Conservation (phyloP, 2,329 filamentous ascomycete genomes). For the Elsinoe necatrix region DNA sequence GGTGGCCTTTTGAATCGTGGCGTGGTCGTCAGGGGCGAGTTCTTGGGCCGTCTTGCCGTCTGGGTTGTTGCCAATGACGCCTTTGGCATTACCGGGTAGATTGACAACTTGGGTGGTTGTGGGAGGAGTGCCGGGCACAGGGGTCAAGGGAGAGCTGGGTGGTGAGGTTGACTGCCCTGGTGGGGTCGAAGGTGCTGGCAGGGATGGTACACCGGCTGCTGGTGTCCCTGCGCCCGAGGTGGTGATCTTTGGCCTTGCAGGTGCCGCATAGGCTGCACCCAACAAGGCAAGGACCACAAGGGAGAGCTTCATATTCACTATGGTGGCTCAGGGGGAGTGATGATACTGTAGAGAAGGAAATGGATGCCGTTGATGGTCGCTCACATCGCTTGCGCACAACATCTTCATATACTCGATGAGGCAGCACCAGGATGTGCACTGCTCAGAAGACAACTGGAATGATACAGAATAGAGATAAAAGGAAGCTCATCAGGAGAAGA, state of each 20-base stretch:
- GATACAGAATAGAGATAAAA: too few relatives aligned
- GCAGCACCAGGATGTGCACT: too few relatives aligned
- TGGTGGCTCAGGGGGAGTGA: neutral
- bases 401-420: too few relatives aligned
- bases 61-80: neutral
- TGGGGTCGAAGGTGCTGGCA: neutral
- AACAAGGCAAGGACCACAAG: neutral
- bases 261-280: neutral
- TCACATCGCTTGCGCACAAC: neutral
- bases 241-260: neutral
- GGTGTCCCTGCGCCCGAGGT: neutral
- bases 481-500: too few relatives aligned
- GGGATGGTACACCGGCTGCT: neutral
- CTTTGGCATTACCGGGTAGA: neutral
- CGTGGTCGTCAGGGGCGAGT: neutral
- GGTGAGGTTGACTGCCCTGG: neutral
- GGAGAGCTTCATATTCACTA: neutral
- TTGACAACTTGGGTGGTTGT: neutral
- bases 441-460: too few relatives aligned
- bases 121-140: neutral
- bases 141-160: neutral
- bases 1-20: neutral
- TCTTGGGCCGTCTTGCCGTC: neutral
- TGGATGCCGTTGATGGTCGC: neutral
- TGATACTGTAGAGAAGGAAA: neutral